Evolutionary conservation across 176 grass and related monocot genomes (phyloP).

Genomic region (Carex kokanica): DNA sequence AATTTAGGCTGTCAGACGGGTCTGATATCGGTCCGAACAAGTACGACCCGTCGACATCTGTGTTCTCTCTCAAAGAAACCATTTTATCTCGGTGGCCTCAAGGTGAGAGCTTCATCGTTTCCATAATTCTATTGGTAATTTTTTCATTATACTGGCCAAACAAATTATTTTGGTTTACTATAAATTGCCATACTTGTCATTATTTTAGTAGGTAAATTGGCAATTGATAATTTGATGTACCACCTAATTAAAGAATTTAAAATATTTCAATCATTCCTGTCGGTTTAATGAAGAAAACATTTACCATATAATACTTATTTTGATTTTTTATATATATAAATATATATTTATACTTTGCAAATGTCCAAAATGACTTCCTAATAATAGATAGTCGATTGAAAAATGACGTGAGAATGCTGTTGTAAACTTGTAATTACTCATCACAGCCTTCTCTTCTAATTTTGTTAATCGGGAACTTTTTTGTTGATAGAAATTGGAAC

Average conservation of each 20-base stretch:
- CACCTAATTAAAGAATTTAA: neutral
- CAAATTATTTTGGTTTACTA: slow-evolving; percentile 17
- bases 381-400: neutral
- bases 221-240: slow-evolving; percentile 5
- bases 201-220: neutral
- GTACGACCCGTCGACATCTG: slow-evolving; percentile 69
- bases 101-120: slow-evolving; percentile 43
- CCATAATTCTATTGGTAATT: neutral
- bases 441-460: slow-evolving; percentile 2
- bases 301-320: neutral
- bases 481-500: slow-evolving; percentile 59
- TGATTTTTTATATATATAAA: slow-evolving; percentile 3
- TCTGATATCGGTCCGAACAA: slow-evolving; percentile 86
- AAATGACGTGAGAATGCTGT: slow-evolving; percentile 10
- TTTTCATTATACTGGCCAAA: neutral
- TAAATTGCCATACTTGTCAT: neutral
- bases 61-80: slow-evolving; percentile 78
- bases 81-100: slow-evolving; percentile 85
- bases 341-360: neutral
- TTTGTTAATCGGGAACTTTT: slow-evolving; percentile 6
- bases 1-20: slow-evolving; percentile 79
- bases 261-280: neutral
- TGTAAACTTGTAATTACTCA: slow-evolving; percentile 16
- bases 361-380: slow-evolving; percentile 15
- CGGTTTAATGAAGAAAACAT: neutral